Evolutionary conservation across 2,329 filamentous ascomycete species (phyloP).

Genomic region (Scytalidium lignicola): DNA sequence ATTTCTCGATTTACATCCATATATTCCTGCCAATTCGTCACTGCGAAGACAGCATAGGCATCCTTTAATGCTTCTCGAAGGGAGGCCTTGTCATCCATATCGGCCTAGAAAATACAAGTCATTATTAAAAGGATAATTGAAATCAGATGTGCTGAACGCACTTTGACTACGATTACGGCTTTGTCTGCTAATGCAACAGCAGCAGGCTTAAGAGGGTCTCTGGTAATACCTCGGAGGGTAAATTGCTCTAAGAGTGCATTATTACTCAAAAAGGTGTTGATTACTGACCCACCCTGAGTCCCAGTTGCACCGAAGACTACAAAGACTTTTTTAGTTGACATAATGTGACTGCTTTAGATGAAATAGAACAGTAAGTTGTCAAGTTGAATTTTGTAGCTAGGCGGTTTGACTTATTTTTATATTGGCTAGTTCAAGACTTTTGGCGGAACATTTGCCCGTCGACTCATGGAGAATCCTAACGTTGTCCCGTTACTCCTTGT

Average conservation of each 20-base stretch:
- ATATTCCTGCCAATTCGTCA: conserved; percentile 21
- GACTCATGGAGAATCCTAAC: no score
- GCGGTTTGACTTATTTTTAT: no score
- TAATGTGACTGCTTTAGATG: not conserved
- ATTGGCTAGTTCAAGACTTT: no score
- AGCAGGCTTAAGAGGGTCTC: conserved; percentile 36
- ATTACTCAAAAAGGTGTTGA: conserved; percentile 38
- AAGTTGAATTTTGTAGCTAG: no score
- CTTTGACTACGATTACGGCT: conserved; percentile 37
- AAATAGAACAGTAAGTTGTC: no score
- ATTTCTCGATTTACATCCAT: conserved; percentile 24
- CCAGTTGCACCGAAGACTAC: conserved; percentile 42
- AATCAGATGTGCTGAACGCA: not conserved
- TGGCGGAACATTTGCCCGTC: no score
- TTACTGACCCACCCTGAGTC: conserved; percentile 44
- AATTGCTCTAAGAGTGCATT: conserved; percentile 33
- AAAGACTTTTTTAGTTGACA: conserved; percentile 27
- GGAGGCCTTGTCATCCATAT: conserved; percentile 35
- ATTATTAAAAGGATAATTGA: no score
- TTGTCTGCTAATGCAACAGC: conserved; percentile 33
- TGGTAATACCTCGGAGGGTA: conserved; percentile 41
- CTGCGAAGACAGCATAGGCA: conserved; percentile 16
- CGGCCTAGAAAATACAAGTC: conserved; percentile 17
- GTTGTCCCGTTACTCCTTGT: no score
- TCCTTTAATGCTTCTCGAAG: conserved; percentile 23